A percentile compares a stretch with the other conserved stretches of the same genome.
phyloP scores from a whole-genome alignment of 768 basidiomycete species.

The Glaciozyma antarctica region DNA sequence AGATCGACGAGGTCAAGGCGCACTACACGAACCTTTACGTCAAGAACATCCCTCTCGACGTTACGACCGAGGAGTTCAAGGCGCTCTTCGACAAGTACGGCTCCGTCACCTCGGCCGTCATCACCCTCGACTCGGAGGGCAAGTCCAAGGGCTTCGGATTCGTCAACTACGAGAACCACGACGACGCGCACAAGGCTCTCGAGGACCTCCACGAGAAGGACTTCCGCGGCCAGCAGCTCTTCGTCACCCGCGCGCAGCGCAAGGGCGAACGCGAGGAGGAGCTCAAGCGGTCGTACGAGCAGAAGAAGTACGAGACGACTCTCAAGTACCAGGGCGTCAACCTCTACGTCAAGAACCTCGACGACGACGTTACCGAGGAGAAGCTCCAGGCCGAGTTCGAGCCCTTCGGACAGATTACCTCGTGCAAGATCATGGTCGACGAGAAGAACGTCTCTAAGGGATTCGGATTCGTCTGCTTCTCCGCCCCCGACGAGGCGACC shows the following conservation, averaged over 20 bases:
- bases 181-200: slow-evolving; percentile 81
- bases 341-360: slow-evolving; percentile 98
- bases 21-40: slow-evolving; percentile 98
- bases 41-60: slow-evolving; percentile 86
- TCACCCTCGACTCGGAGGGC: slow-evolving; percentile 68
- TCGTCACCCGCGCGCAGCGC: slow-evolving; percentile 94
- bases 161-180: slow-evolving; percentile 90
- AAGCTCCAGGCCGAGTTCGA: slow-evolving; percentile 94
- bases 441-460: slow-evolving; percentile 88
- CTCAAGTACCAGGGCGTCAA: slow-evolving; percentile 99
- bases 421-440: slow-evolving; percentile 98
- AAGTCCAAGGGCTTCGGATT: slow-evolving; percentile 97
- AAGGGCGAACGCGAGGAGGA: slow-evolving; percentile 97
- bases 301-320: slow-evolving; percentile 90
- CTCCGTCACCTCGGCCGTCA: slow-evolving; percentile 73
- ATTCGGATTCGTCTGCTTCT: slow-evolving; percentile 99
- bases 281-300: slow-evolving; percentile 82
- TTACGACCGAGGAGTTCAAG: slow-evolving; percentile 76
- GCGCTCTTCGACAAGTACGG: slow-evolving; percentile 70
- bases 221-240: slow-evolving; percentile 75
- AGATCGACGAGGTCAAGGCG: slow-evolving; percentile 92
- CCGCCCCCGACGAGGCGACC: slow-evolving; percentile 94
- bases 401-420: slow-evolving; percentile 92
- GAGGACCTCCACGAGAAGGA: slow-evolving; percentile 81
- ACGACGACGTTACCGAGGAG: slow-evolving; percentile 95